Base-by-base conservation (phyloP, 202 grass and related monocot genomes). In the Saccharum hybrid region DNA sequence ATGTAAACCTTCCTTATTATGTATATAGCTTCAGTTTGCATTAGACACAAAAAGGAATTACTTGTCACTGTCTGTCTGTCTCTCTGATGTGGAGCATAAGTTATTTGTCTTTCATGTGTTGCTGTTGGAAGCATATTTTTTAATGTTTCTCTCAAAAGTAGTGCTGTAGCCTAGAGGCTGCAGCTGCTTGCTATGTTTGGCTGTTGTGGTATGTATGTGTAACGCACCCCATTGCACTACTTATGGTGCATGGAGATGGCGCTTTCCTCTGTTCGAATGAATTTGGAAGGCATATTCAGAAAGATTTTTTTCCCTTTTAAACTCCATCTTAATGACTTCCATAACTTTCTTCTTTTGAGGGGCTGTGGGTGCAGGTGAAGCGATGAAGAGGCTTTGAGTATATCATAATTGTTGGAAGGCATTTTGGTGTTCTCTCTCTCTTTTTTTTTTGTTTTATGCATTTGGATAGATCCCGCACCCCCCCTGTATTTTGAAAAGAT, bases 121-220 rank as follows among this genome's bases (percentile, higher is more conserved):
- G 21, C 45, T 59, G 21, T 68, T 75, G 70, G 69, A 82, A 72
- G 69, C 30, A 66, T 21, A 72, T 68, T 62, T 72, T 80, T 82
- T 12, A 63, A 48, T 21, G 11, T 26, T 48, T 41, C 39, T 62
- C 69, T 63, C 30, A 71, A 28, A 28, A 28, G 79, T 3, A 59
- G 19, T 33, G 68, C 7, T 56, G 37, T 71, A 70, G 23, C 61
- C 28, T 49, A 62, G 52, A 81, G 22, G 22, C 23, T 51, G 41
- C 49, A 63, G 19, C 21, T 61, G 21, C 57, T 61, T 84, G 21
- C 23, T 48, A 74, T 54, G 40, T 13, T 18, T 11, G 22, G 30
- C 18, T 63, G 26, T 54, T 28, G 10, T 56, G 60, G 43, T 9
- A 74, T 75, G 33, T 56, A 31, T 8, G 21, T 19, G 19, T 18